Base-by-base conservation (phyloP, 257 asterid genomes). In the Scutellaria minor region DNA sequence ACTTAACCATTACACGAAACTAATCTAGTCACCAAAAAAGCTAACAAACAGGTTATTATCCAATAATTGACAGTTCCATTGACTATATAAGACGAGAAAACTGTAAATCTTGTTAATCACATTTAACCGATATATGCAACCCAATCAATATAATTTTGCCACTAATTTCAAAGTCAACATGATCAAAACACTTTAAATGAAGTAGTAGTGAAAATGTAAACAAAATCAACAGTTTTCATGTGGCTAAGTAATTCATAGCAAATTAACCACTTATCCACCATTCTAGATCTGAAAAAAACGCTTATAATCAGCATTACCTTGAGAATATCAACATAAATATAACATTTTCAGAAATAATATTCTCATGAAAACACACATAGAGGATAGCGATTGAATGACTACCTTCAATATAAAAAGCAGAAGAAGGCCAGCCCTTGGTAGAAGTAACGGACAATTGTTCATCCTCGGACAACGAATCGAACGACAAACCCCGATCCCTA, bases 381-480 rank as follows among this genome's bases (percentile, higher is more conserved):
- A 41, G 27, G 12, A 13, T 60, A 8, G 27, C 12, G 64, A 47
- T 56, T 51, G 55, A 51, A 13, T 27, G 8, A 58, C 13, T 74
- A 85, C 87, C 87, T 75, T 82, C 74, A 7, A 80, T 57, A 48
- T 50, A 85, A 64, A 80, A 85, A 20, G 82, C 65, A 9, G 86
- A 73, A 50, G 89, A 78, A 50, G 89, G 89, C 89, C 89, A 85
- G 14, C 84, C 85, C 68, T 79, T 83, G 64, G 70, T 7, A 14
- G 89, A 75, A 35, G 55, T 31, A 45, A 67, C 63, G 15, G 89
- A 62, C 79, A 70, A 50, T 3, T 78, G 67, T 39, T 82, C 89
- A 60, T 85, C 89, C 20, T 82, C 87, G 47, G 82, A 66, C 35
- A 78, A 31, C 47, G 47, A n/a, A 50, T 84, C 83, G 8, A 55